Evolutionary conservation across 768 basidiomycete genomes (phyloP), one percentile per base, ranked within the genome.

Genomic region (Obba rivulosa): DNA sequence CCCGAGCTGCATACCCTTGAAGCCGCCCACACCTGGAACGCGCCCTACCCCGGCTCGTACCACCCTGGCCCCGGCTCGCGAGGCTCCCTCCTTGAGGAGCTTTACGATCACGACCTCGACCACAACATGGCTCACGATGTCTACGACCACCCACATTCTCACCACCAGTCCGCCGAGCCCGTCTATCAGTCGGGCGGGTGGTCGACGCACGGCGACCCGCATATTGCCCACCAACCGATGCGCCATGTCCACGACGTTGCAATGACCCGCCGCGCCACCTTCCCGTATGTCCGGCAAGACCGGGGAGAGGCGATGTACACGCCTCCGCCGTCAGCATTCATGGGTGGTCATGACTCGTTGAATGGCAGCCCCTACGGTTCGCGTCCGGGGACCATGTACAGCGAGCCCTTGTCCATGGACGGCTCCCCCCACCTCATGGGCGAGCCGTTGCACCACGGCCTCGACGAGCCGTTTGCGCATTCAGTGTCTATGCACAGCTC

Each of bases 231-330:
- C 46, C 28, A 31, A 5, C 21, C 41, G 23, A 57, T 57, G 48
- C 62, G 62, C 47, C 63, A 71, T 36, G 53, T 53, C 5, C 67
- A 68, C 48, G 80, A 83, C 52, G 73, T 77, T 57, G 61, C 72
- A 41, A 63, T 68, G 10, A 57, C 64, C 46, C 83, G 87, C 42
- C 75, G 87, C 51, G 81, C 83, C 1, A 89, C 87, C 0, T 88
- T 80, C 66, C 87, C 87, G 40, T 83, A 81, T 60, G 84, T 85
- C 44, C 77, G 85, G 37, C 83, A 87, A 55, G 87, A 91, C 66
- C 74, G 77, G 49, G 74, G 76, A 44, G 75, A 78, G 55, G 45
- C 57, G 25, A 50, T 55, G 44, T 63, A 49, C 52, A 70, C 61
- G 71, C 71, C 58, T 66, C 72, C 49, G 61, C 69, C 63, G 61